Conservation (phyloP, 345 rosid genomes). For the Populus alba region DNA sequence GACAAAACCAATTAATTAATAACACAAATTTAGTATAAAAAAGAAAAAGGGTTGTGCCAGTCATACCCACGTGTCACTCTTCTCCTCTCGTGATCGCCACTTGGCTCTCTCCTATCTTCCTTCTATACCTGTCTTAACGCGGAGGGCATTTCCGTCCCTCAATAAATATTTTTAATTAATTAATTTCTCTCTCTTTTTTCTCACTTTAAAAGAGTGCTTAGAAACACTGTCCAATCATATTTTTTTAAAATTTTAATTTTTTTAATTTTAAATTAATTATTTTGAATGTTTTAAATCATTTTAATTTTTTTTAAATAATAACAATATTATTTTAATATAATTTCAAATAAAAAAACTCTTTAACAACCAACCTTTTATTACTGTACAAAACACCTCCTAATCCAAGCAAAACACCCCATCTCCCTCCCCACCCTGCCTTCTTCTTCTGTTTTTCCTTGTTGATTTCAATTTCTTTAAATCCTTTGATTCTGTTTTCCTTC, state of each 20-base stretch:
- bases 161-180: background rate
- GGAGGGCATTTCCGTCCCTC: conserved; percentile 21
- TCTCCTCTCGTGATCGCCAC: conserved; percentile 56
- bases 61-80: conserved; percentile 64
- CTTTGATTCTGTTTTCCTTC: background rate
- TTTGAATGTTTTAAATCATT: too few relatives aligned
- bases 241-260: too few relatives aligned
- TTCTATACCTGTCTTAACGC: background rate
- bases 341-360: too few relatives aligned
- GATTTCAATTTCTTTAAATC: background rate
- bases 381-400: too few relatives aligned
- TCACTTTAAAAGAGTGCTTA: too few relatives aligned
- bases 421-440: background rate
- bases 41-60: conserved; percentile 6
- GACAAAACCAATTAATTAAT: background rate
- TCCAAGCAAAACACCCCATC: background rate
- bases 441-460: background rate
- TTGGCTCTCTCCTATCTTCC: conserved; percentile 42
- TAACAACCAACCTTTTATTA: too few relatives aligned
- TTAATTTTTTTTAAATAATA: too few relatives aligned
- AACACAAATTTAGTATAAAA: background rate
- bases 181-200: background rate
- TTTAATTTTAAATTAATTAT: too few relatives aligned
- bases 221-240: too few relatives aligned
- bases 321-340: too few relatives aligned